Percentiles rank a stretch among this genome's conserved stretches.
Evolutionary conservation across 257 asterid species (phyloP).

Genomic region (Gardenia jasminoides): DNA sequence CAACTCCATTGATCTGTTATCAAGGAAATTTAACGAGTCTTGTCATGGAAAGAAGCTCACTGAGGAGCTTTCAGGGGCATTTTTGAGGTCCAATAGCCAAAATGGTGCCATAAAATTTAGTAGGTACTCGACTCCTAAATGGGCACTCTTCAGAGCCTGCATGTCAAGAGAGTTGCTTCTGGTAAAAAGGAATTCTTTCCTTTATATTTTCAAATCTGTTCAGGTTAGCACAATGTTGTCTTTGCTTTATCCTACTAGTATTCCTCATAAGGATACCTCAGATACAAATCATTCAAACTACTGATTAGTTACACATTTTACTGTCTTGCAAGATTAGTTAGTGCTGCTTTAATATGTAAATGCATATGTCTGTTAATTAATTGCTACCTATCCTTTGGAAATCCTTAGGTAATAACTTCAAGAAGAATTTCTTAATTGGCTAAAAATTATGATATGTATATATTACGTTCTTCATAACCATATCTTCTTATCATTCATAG

Average conservation of each 20-base stretch:
- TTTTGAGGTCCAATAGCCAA: background rate
- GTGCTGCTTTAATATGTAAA: too few species aligned
- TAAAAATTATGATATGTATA: too few species aligned
- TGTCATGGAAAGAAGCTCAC: background rate
- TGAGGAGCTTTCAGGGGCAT: background rate
- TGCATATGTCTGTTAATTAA: too few species aligned
- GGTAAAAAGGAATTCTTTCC: constrained; percentile 8
- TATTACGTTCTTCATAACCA: background rate
- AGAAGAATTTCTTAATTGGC: too few species aligned
- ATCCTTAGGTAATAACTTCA: too few species aligned
- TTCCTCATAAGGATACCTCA: too few species aligned
- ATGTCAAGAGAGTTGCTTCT: constrained; percentile 12
- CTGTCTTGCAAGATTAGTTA: too few species aligned
- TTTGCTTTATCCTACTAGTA: too few species aligned
- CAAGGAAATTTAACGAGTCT: background rate
- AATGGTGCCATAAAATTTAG: constrained; percentile 6
- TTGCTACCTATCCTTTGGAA: background rate
- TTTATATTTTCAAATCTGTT: background rate
- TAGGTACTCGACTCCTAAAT: background rate
- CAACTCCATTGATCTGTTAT: background rate
- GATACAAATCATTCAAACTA: too few species aligned
- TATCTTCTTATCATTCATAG: background rate
- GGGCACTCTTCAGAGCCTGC: constrained; percentile 11
- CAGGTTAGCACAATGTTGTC: background rate
- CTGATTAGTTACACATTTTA: too few species aligned